Evolutionary conservation across 208 protist species (phyloP).

Genomic region (Acanthamoeba polyphaga): DNA sequence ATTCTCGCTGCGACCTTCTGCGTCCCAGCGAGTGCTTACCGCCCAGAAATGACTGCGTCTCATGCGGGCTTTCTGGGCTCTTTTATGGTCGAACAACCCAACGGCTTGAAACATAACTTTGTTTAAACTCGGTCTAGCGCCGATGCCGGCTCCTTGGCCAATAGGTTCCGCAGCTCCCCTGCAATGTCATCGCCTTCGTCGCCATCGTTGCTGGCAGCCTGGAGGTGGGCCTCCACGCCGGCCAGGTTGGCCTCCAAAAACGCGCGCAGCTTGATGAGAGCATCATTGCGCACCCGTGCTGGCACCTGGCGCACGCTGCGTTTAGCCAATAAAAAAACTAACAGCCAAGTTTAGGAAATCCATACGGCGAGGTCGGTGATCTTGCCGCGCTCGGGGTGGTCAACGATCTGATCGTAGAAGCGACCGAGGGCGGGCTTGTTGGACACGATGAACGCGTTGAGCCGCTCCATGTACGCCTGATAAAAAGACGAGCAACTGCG

Average conservation of each 20-base stretch:
- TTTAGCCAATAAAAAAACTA: no score
- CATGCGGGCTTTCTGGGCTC: no score
- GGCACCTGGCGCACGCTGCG: no score
- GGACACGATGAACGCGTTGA: constrained; percentile 11
- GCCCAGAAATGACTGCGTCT: no score
- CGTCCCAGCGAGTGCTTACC: no score
- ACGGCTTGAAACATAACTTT: no score
- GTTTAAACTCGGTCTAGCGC: no score
- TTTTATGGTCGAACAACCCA: no score
- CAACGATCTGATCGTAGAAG: constrained; percentile 15
- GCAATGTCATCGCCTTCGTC: background rate
- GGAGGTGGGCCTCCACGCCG: background rate
- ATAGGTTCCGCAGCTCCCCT: background rate
- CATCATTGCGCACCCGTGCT: background rate
- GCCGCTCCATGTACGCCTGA: background rate
- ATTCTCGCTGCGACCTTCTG: no score
- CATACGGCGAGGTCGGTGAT: background rate
- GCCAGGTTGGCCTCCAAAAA: background rate
- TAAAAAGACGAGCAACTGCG: no score
- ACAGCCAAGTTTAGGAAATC: no score
- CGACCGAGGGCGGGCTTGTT: background rate
- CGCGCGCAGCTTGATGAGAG: background rate
- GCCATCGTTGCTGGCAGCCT: background rate
- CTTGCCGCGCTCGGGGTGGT: background rate
- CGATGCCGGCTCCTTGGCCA: background rate